Conservation (phyloP, 1,284 basidiomycete species). For the Cystobasidiaceae sp. region DNA sequence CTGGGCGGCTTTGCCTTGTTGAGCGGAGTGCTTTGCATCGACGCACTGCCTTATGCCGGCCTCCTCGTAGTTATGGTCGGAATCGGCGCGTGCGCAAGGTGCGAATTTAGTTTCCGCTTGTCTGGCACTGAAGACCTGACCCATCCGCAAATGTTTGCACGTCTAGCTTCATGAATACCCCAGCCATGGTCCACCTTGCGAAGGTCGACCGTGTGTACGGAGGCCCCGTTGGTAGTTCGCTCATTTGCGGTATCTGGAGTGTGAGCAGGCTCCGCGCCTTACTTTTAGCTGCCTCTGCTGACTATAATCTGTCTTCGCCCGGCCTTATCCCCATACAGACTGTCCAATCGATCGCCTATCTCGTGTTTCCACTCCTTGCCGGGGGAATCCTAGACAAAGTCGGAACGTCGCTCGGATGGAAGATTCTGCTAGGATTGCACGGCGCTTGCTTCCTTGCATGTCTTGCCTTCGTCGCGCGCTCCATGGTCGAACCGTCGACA, state of each 20-base stretch:
- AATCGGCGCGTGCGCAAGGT: neutral
- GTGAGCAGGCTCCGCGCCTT: neutral
- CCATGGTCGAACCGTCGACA: too few relatives aligned
- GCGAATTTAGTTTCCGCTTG: neutral
- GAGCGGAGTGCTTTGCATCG: slow-evolving; percentile 13
- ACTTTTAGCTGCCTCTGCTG: neutral
- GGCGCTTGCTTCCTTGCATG: neutral
- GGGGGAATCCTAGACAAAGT: neutral
- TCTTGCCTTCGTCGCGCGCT: neutral
- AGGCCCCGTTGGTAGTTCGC: neutral
- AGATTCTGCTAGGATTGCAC: neutral
- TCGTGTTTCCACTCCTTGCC: slow-evolving; percentile 16
- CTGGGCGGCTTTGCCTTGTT: neutral
- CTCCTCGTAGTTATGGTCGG: slow-evolving; percentile 3
- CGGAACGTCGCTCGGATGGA: slow-evolving; percentile 3
- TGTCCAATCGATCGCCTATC: neutral
- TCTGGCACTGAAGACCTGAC: neutral
- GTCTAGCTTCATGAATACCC: slow-evolving; percentile 2
- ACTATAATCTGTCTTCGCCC: too few relatives aligned
- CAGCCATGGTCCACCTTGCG: slow-evolving; percentile 1
- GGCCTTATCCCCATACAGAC: neutral
- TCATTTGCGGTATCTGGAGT: slow-evolving; percentile 4
- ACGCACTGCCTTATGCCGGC: slow-evolving; percentile 5
- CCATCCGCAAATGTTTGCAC: neutral
- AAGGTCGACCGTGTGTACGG: neutral